These are phyloP conservation scores for Oryza meyeriana DNA, from an alignment of 176 grass and related monocot genomes.

Conservation along the genomic window DNA sequence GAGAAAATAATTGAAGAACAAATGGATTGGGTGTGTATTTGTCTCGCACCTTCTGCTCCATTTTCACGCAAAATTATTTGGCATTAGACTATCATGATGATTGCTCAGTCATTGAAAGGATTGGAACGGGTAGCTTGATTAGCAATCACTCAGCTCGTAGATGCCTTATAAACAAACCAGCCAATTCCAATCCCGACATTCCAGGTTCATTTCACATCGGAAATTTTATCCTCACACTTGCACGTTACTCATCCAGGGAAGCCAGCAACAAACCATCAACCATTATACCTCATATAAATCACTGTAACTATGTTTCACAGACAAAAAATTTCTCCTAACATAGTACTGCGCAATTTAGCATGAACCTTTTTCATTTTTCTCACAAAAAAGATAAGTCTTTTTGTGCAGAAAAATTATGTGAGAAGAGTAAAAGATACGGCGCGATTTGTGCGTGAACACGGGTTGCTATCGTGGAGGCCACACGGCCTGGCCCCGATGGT, in stretches of 20 bases:
- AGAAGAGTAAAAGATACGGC: background rate
- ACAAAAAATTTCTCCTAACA: background rate
- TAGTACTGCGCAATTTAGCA: background rate
- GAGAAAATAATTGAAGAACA: background rate
- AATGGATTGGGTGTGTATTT: constrained; percentile 30
- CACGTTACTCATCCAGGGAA: background rate
- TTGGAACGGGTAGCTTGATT: background rate
- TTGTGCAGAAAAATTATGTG: background rate
- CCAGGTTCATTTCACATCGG: background rate
- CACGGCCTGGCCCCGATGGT: constrained; percentile 22
- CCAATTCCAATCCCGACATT: background rate
- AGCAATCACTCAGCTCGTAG: background rate
- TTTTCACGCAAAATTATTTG: background rate
- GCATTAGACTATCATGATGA: background rate
- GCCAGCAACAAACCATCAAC: no score
- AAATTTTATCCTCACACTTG: background rate
- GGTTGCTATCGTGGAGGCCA: constrained; percentile 42
- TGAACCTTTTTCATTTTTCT: background rate
- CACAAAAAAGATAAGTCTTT: background rate
- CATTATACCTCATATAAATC: no score
- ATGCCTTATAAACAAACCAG: background rate
- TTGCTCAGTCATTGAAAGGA: constrained; percentile 23
- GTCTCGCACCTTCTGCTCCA: background rate
- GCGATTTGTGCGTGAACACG: background rate
- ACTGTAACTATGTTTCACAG: no score